These are phyloP conservation scores for Penicillium sp. DNA, from an alignment of 2,329 filamentous ascomycete species.

Conservation along the genomic window DNA sequence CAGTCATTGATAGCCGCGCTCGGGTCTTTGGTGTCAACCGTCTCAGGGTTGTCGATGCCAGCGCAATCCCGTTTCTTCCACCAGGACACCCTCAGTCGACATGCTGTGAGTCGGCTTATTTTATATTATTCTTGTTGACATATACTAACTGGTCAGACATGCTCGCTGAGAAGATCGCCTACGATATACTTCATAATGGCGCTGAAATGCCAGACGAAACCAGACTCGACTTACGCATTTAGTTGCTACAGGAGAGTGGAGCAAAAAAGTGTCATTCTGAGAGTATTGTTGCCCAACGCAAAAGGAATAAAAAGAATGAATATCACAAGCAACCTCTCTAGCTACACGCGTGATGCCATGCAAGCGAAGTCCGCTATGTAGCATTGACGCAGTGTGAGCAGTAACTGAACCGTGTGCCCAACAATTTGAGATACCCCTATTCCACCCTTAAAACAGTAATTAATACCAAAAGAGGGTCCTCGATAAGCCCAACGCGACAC, in stretches of 20 bases:
- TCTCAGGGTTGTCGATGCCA: slow-evolving; percentile 42
- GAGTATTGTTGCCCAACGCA: no score
- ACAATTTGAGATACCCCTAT: no score
- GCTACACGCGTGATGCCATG: no score
- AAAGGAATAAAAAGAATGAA: no score
- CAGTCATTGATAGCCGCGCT: slow-evolving; percentile 39
- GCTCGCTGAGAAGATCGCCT: slow-evolving; percentile 47
- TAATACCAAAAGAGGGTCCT: no score
- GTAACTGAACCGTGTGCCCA: no score
- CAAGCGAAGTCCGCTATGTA: no score
- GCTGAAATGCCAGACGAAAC: not conserved
- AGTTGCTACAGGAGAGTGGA: not conserved
- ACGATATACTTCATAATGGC: slow-evolving; percentile 17
- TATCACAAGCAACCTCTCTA: no score
- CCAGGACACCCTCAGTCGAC: slow-evolving; percentile 46
- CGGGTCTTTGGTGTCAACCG: slow-evolving; percentile 36
- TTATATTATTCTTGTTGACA: no score
- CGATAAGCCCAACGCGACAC: no score
- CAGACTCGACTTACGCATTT: slow-evolving; percentile 1
- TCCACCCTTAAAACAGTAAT: no score
- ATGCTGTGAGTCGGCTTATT: slow-evolving; percentile 34
- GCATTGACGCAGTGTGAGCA: no score
- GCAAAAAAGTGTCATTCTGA: not conserved
- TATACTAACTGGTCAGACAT: slow-evolving; percentile 28
- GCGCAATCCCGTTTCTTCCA: slow-evolving; percentile 38